Percentiles rank a stretch among this genome's conserved stretches.
phyloP scores from a whole-genome alignment of 768 basidiomycete species.

The Leccinum uliginosum region DNA sequence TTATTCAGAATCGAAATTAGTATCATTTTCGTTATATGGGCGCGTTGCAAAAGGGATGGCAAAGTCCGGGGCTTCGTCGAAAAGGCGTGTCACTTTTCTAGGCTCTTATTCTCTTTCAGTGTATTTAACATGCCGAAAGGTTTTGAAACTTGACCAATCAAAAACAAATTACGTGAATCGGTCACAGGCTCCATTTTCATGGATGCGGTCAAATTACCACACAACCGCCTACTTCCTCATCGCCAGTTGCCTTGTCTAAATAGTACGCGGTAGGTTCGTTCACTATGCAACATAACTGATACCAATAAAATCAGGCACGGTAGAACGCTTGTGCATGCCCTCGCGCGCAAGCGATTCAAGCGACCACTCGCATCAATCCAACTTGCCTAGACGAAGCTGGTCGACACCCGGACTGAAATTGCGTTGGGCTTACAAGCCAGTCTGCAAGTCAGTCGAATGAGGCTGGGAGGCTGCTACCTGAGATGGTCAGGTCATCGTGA shows the following conservation, averaged over 20 bases:
- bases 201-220: constrained; percentile 76
- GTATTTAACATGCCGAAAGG: constrained; percentile 46
- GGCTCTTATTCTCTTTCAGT: neutral
- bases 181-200: constrained; percentile 86
- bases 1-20: constrained; percentile 34
- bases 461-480: constrained; percentile 61
- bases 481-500: constrained; percentile 95
- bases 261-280: constrained; percentile 57
- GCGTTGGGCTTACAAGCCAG: constrained; percentile 74
- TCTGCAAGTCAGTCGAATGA: constrained; percentile 84
- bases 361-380: constrained; percentile 92
- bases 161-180: constrained; percentile 89
- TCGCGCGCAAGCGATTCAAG: constrained; percentile 87
- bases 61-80: constrained; percentile 90
- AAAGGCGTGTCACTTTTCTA: constrained; percentile 47
- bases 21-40: constrained; percentile 92
- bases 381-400: constrained; percentile 96
- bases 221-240: constrained; percentile 72
- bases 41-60: constrained; percentile 89
- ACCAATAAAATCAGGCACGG: constrained; percentile 49
- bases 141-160: constrained; percentile 79
- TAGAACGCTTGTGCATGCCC: constrained; percentile 74
- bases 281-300: neutral
- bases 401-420: constrained; percentile 85
- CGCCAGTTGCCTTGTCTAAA: constrained; percentile 87